A percentile compares a stretch with the other conserved stretches of the same genome.
phyloP scores from a whole-genome alignment of 2,329 filamentous ascomycete species.

The Trichoderma guizhouense region DNA sequence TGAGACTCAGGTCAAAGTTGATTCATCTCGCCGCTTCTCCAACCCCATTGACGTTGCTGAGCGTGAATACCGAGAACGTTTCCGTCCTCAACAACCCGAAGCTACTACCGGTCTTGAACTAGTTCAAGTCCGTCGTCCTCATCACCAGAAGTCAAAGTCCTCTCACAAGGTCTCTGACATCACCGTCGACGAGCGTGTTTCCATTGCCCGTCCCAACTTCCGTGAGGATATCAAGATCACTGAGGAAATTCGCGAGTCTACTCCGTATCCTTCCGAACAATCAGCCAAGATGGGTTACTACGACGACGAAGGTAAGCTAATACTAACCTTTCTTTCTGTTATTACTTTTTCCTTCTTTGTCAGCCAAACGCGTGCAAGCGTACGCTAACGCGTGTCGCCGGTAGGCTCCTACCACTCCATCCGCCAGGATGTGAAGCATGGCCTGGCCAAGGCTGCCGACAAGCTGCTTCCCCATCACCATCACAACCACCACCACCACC shows the following conservation, averaged over 20 bases:
- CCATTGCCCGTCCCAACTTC: conserved; percentile 44
- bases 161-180: conserved; percentile 32
- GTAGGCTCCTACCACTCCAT: conserved; percentile 59
- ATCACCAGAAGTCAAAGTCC: conserved; percentile 24
- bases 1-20: conserved; percentile 65
- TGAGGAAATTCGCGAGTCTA: conserved; percentile 64
- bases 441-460: conserved; percentile 56
- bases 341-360: background rate
- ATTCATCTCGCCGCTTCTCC: conserved; percentile 40
- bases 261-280: conserved; percentile 41
- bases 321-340: background rate
- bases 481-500: conserved; percentile 46
- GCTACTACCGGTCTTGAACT: conserved; percentile 4
- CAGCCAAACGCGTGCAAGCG: conserved; percentile 8
- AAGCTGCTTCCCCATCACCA: conserved; percentile 48
- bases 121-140: background rate
- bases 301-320: conserved; percentile 56
- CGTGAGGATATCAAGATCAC: conserved; percentile 57
- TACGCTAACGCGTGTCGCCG: conserved; percentile 23
- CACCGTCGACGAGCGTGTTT: conserved; percentile 36
- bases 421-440: conserved; percentile 38
- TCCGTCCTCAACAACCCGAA: conserved; percentile 30
- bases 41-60: conserved; percentile 61
- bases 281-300: conserved; percentile 63
- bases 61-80: conserved; percentile 61